A percentile compares a stretch with the other conserved stretches of the same genome.
phyloP scores from a whole-genome alignment of 495 filamentous ascomycete species.

The Chaetomium fimeti region DNA sequence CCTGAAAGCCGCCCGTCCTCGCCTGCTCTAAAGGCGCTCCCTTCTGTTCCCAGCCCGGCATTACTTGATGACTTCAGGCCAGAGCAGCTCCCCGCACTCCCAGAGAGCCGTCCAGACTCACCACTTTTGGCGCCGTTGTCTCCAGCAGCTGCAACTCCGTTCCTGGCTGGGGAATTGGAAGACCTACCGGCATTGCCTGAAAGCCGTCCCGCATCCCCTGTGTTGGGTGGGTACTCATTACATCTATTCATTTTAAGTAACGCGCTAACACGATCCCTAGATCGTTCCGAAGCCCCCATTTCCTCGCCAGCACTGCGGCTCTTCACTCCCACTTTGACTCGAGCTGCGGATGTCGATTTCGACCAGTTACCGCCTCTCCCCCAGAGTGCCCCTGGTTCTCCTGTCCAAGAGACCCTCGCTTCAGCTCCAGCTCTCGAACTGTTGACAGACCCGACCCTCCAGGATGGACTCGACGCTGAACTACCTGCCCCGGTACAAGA shows the following conservation, averaged over 20 bases:
- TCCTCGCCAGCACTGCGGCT: not conserved
- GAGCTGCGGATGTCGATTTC: not conserved
- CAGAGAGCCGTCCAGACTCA: too few species aligned
- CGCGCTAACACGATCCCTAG: not conserved
- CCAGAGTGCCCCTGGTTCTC: conserved; percentile 8
- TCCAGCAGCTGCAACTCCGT: not conserved
- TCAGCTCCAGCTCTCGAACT: not conserved
- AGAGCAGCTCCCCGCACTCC: too few species aligned
- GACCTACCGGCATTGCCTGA: conserved; percentile 10
- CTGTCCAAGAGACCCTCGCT: not conserved
- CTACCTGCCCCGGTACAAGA: not conserved
- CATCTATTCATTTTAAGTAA: not conserved
- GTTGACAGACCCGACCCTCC: not conserved
- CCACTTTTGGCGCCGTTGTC: not conserved
- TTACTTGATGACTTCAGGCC: not conserved
- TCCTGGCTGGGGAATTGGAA: not conserved
- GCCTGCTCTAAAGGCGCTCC: not conserved
- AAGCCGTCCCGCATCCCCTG: conserved; percentile 2
- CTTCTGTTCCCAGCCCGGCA: not conserved
- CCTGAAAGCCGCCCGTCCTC: conserved; percentile 11
- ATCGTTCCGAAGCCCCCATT: not conserved
- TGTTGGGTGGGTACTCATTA: not conserved
- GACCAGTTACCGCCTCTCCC: conserved; percentile 12
- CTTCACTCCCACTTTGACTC: not conserved
- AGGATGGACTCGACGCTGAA: not conserved